Evolutionary conservation across 2,329 filamentous ascomycete genomes (phyloP), one percentile per base, ranked within the genome.

Genomic region (Hirsutella rhossiliensis): DNA sequence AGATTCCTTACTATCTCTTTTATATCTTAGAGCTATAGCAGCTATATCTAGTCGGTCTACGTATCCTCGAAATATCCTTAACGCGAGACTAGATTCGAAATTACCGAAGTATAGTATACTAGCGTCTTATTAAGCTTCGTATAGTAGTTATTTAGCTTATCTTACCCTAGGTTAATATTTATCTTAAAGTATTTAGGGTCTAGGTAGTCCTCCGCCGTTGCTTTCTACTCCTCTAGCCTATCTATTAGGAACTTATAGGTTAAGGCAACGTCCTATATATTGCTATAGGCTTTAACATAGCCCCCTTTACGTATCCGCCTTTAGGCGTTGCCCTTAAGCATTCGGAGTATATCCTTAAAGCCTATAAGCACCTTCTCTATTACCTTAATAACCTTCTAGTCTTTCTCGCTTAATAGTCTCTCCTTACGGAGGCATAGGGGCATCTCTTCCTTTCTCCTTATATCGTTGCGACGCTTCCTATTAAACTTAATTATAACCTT

Each of bases 31-130:
- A 42, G 40, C 40, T 18, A 42, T 23, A n/a, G 31, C 19, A 42
- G 40, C 40, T 36, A n/a, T 42, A n/a, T 15, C 36, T 42, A 8
- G 30, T 42, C 20, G 31, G 30, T 42, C 40, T 18, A 42, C 31
- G 40, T 42, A 27, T 42, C 27, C 30, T 42, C 30, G 30, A 36
- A 42, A 36, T 36, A 42, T 17, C 40, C 30, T 30, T n/a, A 42
- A 42, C 40, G 40, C 30, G 40, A 42, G n/a, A 42, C 40, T 17
- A n/a, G 40, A 36, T 42, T 36, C n/a, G 36, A 36, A 12, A 41
- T 41, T 8, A 28, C 40, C 7, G 40, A 42, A 12, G 37, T n/a
- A 39, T 39, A 39, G 37, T 39, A 39, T 20, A 19, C 37, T 28
- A 28, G 37, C 19, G 19, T 39, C 37, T 39, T 19, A 6, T 39